Conservation (phyloP, 345 rosid genomes). For the Kandelia obovata region DNA sequence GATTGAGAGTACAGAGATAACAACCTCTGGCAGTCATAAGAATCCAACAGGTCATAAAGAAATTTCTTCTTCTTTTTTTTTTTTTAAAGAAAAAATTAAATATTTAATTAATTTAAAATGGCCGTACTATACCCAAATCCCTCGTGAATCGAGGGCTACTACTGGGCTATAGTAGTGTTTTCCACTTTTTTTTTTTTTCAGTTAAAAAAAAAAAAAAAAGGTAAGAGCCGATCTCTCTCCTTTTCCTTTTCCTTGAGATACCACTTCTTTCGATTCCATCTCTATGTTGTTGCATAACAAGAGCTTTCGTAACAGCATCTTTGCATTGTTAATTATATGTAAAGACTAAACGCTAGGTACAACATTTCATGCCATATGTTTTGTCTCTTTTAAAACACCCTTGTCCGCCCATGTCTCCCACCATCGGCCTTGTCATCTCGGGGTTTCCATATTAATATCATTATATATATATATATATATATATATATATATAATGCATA, state of each 20-base stretch:
- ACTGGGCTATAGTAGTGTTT: background rate
- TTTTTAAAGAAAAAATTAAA: background rate
- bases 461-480: no score
- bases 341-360: conserved; percentile 18
- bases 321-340: background rate
- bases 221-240: background rate
- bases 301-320: background rate
- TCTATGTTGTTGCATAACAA: no score
- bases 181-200: background rate
- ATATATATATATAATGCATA: no score
- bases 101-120: no score
- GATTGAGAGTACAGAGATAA: conserved; percentile 41
- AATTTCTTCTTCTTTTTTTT: no score
- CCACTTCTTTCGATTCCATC: background rate
- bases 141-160: conserved; percentile 42
- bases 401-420: conserved; percentile 40
- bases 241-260: conserved; percentile 5
- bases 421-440: conserved; percentile 30
- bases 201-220: no score
- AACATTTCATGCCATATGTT: conserved; percentile 42
- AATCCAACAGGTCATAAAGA: conserved; percentile 15
- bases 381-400: conserved; percentile 47
- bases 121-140: conserved; percentile 27
- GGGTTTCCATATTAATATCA: background rate
- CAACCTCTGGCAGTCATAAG: conserved; percentile 39